Base-by-base conservation (phyloP, 2,329 filamentous ascomycete species). In the Cryphonectria japonica region DNA sequence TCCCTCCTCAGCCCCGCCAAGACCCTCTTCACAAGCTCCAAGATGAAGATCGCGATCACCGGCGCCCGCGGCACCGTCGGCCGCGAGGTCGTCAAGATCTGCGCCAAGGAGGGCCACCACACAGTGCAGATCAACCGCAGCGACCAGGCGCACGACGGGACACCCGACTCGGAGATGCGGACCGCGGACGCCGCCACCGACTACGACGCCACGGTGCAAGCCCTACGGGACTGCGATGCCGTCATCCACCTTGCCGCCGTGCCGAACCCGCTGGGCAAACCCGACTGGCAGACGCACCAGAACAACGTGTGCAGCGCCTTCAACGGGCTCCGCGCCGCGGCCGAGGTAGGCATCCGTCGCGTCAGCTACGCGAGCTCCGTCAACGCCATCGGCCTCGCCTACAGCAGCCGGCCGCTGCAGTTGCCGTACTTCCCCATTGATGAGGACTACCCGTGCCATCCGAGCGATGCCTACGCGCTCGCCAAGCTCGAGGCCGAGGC, bases 31-130 rank as follows among this genome's bases (percentile, higher is more conserved):
- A 39, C 16, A 22, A 37, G 29, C 26, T 37, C 66, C 39, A 70
- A 52, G 32, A 78, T 78, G 81, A 83, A 78, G 79, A 82, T 78
- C 78, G 82, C 82, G 72, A 83, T 77, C 77, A 83, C 78, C 67
- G 77, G 78, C 72, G 80, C 71, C 75, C 79, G 77, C 77, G 77
- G 80, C 75, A 78, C 74, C 34, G 78, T 79, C 66, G 78, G 78
- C 62, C 71, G 74, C 52, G 75, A 75, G 32, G 72, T 77, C 29
- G 78, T 80, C 62, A 77, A 79, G 72, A 69, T 77, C 9, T 78
- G 76, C 68, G 75, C 79, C 9, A 72, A 78, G 9, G 75, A 77
- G 62, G 79, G 78, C 60, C 77, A 80, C 72, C 50, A 75, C 19
- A 80, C 77, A 3, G 77, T 81, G 1, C 78, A 81, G 70, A 76